Evolutionary conservation across 495 filamentous ascomycete species (phyloP).

Genomic region (Viridothelium virens): DNA sequence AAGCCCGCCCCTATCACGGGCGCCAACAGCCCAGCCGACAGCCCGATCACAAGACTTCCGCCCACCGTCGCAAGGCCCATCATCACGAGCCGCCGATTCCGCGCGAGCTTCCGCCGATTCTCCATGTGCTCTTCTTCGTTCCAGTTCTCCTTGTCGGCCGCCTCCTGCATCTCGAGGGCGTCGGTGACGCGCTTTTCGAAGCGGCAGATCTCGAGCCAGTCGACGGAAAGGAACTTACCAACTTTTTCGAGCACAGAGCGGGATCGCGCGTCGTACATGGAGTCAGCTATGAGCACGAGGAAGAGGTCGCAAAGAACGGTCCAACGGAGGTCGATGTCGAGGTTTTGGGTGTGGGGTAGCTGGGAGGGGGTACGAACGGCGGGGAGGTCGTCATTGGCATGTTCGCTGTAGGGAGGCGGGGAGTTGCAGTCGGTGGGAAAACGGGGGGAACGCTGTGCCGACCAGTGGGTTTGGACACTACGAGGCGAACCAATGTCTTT

Average conservation of each 20-base stretch:
- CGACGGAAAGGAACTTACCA: conserved; percentile 65
- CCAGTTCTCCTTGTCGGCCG: conserved; percentile 90
- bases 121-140: conserved; percentile 94
- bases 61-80: conserved; percentile 97
- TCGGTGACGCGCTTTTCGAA: conserved; percentile 98
- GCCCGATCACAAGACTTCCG: conserved; percentile 88
- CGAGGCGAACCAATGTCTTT: not conserved
- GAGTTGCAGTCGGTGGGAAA: not conserved
- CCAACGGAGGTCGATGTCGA: conserved; percentile 96
- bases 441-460: conserved; percentile 6
- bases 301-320: conserved; percentile 96
- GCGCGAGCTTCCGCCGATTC: conserved; percentile 65
- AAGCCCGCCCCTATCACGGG: conserved; percentile 93
- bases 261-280: conserved; percentile 84
- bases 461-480: not conserved
- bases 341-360: conserved; percentile 67
- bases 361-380: conserved; percentile 74
- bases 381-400: conserved; percentile 61
- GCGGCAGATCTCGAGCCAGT: conserved; percentile 87
- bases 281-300: conserved; percentile 88
- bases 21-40: conserved; percentile 85
- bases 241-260: conserved; percentile 78
- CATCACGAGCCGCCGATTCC: conserved; percentile 78
- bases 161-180: conserved; percentile 93
- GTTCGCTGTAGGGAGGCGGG: conserved; percentile 62